A percentile compares a stretch with the other conserved stretches of the same genome.
These are phyloP conservation scores for Cyathus striatus DNA, from an alignment of 768 basidiomycete genomes.

Conservation along the genomic window DNA sequence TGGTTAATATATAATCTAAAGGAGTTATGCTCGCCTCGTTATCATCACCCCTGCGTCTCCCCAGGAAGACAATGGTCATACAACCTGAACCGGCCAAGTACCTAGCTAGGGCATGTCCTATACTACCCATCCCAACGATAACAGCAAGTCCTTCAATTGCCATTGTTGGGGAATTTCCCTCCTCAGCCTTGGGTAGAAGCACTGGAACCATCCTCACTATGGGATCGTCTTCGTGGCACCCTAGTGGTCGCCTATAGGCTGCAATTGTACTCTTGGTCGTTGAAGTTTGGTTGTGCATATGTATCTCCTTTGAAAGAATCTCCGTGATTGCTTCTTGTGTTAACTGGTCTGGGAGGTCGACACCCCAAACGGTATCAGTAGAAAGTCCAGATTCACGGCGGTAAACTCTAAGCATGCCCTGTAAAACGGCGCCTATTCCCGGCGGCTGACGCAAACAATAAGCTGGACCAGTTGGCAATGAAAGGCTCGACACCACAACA, in stretches of 20 bases:
- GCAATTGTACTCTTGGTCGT: slow-evolving; percentile 11
- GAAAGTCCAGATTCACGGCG: slow-evolving; percentile 18
- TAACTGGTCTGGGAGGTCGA: slow-evolving; percentile 12
- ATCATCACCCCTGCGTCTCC: slow-evolving; percentile 14
- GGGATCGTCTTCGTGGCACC: slow-evolving; percentile 9
- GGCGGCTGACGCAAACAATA: background rate
- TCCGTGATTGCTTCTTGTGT: background rate
- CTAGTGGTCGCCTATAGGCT: slow-evolving; percentile 14
- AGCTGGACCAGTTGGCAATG: background rate
- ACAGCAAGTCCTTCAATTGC: slow-evolving; percentile 17
- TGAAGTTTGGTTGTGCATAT: background rate
- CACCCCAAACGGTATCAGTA: slow-evolving; percentile 12
- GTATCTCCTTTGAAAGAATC: background rate
- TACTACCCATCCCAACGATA: slow-evolving; percentile 27
- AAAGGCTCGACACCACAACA: background rate
- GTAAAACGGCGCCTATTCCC: slow-evolving; percentile 13
- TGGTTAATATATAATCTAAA: background rate
- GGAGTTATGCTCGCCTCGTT: slow-evolving; percentile 9
- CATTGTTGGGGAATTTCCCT: no score
- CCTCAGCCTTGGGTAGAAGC: slow-evolving; percentile 10
- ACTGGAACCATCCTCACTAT: slow-evolving; percentile 18
- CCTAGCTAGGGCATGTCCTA: slow-evolving; percentile 18
- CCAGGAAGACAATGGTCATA: slow-evolving; percentile 18
- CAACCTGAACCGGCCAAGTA: slow-evolving; percentile 16
- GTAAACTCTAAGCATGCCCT: slow-evolving; percentile 23